Base-by-base conservation (phyloP, 2,329 filamentous ascomycete genomes). In the Neoscytalidium dimidiatum region DNA sequence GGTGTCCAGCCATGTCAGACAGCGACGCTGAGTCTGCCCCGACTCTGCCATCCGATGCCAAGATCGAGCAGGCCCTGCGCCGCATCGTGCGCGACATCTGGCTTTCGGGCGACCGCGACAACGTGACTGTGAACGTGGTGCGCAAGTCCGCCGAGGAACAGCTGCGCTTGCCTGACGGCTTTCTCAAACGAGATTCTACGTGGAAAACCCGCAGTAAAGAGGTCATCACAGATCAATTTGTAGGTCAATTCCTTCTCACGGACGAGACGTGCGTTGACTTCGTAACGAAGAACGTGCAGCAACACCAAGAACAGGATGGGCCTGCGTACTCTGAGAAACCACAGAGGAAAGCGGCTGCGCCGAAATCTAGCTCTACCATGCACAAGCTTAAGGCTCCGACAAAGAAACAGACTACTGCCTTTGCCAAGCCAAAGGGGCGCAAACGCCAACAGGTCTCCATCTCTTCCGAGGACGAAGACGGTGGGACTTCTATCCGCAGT, bases 51-150 rank as follows among this genome's bases (percentile, higher is more conserved):
- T 72, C 77, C 13, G 75, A 81, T 60, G 69, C 69, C 4, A 67
- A 69, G 8, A 77, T 84, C 61, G 73, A 80, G 48, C 67, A 71
- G 56, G 76, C 75, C 28, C 71, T 84, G 13, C 76, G 75, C 64
- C 71, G 78, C 65, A 73, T 77, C 29, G 80, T 83, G 41, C 72
- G 76, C 51, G 69, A 74, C 3, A 72, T 79, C 13, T 72, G 80
- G 71, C 77, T 78, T 61, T 68, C 71, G 2, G 77, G 76, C 63
- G 75, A 84, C 21, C 72, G 75, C 33, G 82, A 86, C 5, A 81
- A 86, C 58, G 74, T 88, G 67, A 88, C 86, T 0, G 79, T 88
- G 61, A 88, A 86, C 67, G 79, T 80, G 63, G 82, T 88, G 58
- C 84, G 87, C 56, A 71, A 78, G 31, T 80, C 80, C 26, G 82